Conservation (phyloP, 2,329 filamentous ascomycete genomes). For the Ceratocystis huliohia region DNA sequence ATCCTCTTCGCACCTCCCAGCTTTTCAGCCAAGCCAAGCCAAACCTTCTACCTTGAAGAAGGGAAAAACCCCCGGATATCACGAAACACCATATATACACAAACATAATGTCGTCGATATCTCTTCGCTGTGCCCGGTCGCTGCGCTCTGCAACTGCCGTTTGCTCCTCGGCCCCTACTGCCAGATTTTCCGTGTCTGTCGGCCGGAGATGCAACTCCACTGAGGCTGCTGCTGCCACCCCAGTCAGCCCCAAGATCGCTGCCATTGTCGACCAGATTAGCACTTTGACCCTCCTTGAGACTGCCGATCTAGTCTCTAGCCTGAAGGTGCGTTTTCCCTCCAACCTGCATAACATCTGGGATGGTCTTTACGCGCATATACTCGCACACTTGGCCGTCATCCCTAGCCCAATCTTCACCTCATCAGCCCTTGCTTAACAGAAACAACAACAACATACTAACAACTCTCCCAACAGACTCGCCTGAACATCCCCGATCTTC, state of each 20-base stretch:
- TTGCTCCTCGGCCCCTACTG: conserved; percentile 38
- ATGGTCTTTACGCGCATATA: not conserved
- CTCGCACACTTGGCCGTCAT: not conserved
- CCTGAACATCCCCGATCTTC: conserved; percentile 95
- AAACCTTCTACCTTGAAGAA: not conserved
- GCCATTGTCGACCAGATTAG: conserved; percentile 97
- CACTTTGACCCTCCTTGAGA: conserved; percentile 94
- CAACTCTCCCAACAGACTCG: conserved; percentile 16
- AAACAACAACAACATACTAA: not conserved
- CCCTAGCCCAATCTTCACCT: not conserved
- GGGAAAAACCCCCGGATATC: not conserved
- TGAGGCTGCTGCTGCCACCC: conserved; percentile 42
- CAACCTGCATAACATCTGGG: not conserved
- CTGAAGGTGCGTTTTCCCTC: conserved; percentile 58
- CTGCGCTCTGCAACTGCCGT: conserved; percentile 35
- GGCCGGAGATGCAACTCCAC: conserved; percentile 78
- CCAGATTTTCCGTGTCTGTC: conserved; percentile 35
- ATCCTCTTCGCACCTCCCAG: not conserved
- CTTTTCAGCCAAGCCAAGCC: not conserved
- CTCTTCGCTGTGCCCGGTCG: conserved; percentile 19
- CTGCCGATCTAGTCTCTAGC: conserved; percentile 83
- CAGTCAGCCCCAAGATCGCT: conserved; percentile 77
- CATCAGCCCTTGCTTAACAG: not conserved
- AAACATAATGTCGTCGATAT: conserved; percentile 19
- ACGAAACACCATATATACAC: not conserved